A percentile compares a stretch with the other conserved stretches of the same genome.
phyloP scores from a whole-genome alignment of 768 basidiomycete species.

The Gelatoporia subvermispora region DNA sequence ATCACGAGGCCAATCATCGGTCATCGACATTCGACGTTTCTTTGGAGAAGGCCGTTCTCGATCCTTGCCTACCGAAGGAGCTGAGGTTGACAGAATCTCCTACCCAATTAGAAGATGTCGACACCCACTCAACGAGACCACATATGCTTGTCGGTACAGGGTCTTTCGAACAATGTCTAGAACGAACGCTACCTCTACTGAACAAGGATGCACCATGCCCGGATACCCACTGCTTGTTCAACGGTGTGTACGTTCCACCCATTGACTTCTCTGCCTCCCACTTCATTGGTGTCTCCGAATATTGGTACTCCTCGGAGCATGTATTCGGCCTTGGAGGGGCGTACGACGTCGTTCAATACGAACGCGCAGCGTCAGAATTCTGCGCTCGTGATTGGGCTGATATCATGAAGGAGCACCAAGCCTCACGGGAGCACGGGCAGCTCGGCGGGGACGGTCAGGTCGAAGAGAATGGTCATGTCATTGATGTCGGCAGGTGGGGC shows the following conservation, averaged over 20 bases:
- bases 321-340: constrained; percentile 92
- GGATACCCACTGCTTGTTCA: constrained; percentile 82
- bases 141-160: constrained; percentile 81
- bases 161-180: constrained; percentile 81
- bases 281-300: constrained; percentile 97
- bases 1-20: constrained; percentile 43
- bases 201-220: constrained; percentile 83
- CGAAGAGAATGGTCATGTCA: constrained; percentile 50
- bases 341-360: constrained; percentile 95
- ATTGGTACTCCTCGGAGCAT: constrained; percentile 99
- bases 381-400: constrained; percentile 76
- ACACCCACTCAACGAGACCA: constrained; percentile 41
- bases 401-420: constrained; percentile 63
- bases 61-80: constrained; percentile 87
- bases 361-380: constrained; percentile 84
- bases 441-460: constrained; percentile 61
- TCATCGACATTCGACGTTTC: constrained; percentile 12
- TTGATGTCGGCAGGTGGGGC: constrained; percentile 67
- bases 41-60: constrained; percentile 45
- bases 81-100: constrained; percentile 57
- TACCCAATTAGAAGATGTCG: constrained; percentile 34
- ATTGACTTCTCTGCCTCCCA: constrained; percentile 92
- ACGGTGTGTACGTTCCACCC: constrained; percentile 87
- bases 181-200: constrained; percentile 66
- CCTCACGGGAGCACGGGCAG: constrained; percentile 39